Base-by-base conservation (phyloP, 345 rosid genomes). In the Abelmoschus esculentus region DNA sequence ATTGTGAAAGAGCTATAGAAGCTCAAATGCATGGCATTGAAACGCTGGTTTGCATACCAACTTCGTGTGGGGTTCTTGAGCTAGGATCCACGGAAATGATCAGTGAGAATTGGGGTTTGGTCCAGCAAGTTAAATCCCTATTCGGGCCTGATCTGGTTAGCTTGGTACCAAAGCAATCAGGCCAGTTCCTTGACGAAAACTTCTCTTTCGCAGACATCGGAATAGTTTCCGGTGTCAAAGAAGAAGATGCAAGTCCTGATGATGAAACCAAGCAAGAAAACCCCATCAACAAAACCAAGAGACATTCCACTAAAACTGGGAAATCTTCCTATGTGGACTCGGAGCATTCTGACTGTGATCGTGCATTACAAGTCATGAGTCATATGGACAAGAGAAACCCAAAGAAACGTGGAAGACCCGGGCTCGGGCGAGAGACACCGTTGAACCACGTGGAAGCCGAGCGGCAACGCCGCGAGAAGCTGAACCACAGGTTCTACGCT, bases 141-240 rank as follows among this genome's bases (percentile, higher is more conserved):
- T 46, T 46, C 15, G 50, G 50, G 12, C 14, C 49, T 44, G 49
- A 44, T 61, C 77, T 61, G 18, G 44, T 53, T 26, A 58, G 59
- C 54, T 3, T 68, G 59, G 29, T 68, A 2, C 71, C 71, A 6
- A 68, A 68, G 4, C 71, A 54, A 19, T 29, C 55, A 11, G 44
- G 49, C 38, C 82, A 70, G 18, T 79, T 77, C 52, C 75, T 70
- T 2, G 85, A 82, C 57, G 54, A 15, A 66, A 71, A 79, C 78
- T 78, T 86, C 15, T 84, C 89, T 11, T 83, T 88, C n/a, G 85
- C 87, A 0, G 93, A 88, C 60, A 84, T 86, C 22, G 90, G 87
- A 52, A 74, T 84, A 69, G 75, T 79, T 4, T 77, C 89, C 8
- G 89, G 92, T 4, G 56, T 82, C 4, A 83, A 78, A 49, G 85